Evolutionary conservation across 2,329 filamentous ascomycete genomes (phyloP).

Genomic region (Bisporella sp.): DNA sequence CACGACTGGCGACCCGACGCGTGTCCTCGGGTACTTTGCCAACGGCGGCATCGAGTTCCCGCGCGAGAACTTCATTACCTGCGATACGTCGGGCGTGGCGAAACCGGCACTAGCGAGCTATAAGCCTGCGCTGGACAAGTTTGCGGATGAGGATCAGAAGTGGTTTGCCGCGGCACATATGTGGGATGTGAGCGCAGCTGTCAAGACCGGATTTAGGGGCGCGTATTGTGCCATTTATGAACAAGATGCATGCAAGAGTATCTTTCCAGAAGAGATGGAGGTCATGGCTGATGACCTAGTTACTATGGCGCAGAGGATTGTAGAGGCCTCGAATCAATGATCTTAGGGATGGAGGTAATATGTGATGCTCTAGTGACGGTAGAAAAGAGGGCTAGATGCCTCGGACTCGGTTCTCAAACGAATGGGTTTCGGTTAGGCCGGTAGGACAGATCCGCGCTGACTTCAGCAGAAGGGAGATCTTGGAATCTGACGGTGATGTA

Average conservation of each 20-base stretch:
- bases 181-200: neutral
- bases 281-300: neutral
- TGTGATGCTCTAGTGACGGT: neutral
- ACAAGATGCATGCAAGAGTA: neutral
- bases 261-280: neutral
- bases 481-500: no score
- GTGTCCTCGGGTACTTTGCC: slow-evolving; percentile 47
- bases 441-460: no score
- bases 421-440: neutral
- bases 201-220: neutral
- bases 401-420: neutral
- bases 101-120: slow-evolving; percentile 45
- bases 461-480: no score
- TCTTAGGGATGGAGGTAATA: neutral
- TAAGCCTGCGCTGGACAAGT: slow-evolving; percentile 33
- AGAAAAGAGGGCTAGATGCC: neutral
- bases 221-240: neutral
- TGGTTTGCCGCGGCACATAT: slow-evolving; percentile 38
- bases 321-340: neutral
- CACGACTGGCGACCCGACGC: slow-evolving; percentile 41
- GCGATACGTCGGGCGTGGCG: slow-evolving; percentile 39
- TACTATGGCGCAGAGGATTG: neutral
- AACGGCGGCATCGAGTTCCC: slow-evolving; percentile 42
- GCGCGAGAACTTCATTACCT: slow-evolving; percentile 42
- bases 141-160: slow-evolving; percentile 31